Conservation (phyloP, 345 rosid species). For the Kernera saxatilis region DNA sequence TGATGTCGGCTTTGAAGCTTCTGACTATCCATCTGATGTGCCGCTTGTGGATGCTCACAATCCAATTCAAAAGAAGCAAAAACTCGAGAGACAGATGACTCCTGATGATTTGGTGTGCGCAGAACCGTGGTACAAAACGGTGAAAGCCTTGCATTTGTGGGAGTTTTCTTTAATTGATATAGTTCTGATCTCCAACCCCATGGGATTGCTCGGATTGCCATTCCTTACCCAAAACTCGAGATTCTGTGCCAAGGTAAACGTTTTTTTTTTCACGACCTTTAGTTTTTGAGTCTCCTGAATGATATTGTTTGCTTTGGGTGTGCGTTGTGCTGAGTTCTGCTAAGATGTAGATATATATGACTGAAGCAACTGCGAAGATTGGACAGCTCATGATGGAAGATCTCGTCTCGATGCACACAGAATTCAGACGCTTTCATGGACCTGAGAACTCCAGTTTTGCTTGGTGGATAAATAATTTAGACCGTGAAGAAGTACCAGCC, state of each 20-base stretch:
- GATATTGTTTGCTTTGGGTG: not conserved
- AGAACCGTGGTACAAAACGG: slow-evolving; percentile 84
- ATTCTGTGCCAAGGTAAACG: slow-evolving; percentile 73
- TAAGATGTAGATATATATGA: slow-evolving; percentile 55
- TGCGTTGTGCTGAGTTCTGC: slow-evolving; percentile 12
- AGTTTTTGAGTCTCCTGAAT: not conserved
- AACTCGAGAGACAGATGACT: slow-evolving; percentile 35
- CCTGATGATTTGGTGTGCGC: slow-evolving; percentile 45
- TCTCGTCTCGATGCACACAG: slow-evolving; percentile 71
- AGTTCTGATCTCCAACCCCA: slow-evolving; percentile 68
- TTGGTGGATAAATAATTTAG: slow-evolving; percentile 65
- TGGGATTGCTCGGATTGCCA: slow-evolving; percentile 85
- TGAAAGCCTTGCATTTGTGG: slow-evolving; percentile 67
- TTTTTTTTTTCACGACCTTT: not conserved
- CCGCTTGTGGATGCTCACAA: slow-evolving; percentile 21
- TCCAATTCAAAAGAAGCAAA: slow-evolving; percentile 40
- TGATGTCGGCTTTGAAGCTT: slow-evolving; percentile 25
- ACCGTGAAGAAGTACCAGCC: slow-evolving; percentile 51
- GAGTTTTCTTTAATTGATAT: slow-evolving; percentile 66
- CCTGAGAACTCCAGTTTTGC: slow-evolving; percentile 42
- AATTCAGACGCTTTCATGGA: slow-evolving; percentile 59
- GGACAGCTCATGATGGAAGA: slow-evolving; percentile 90
- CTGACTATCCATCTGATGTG: not conserved
- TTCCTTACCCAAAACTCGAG: slow-evolving; percentile 53
- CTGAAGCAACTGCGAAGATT: slow-evolving; percentile 66